A percentile compares a stretch with the other conserved stretches of the same genome.
Conservation (phyloP, 1,284 basidiomycete genomes). For the Inonotus obliquus region DNA sequence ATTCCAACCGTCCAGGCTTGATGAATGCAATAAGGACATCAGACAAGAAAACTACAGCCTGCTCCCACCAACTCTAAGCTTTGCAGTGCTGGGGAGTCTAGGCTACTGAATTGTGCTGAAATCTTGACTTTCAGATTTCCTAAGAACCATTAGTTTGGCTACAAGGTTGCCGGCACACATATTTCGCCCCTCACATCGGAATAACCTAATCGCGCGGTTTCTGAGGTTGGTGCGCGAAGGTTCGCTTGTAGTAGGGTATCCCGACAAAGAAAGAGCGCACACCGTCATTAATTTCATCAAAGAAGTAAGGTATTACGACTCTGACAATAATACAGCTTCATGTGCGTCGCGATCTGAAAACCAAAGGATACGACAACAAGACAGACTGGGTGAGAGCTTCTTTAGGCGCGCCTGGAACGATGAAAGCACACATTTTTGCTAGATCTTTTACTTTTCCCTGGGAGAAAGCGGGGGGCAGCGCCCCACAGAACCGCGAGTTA, state of each 20-base stretch:
- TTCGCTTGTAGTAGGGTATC: background rate
- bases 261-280: background rate
- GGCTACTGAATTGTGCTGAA: no score
- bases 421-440: background rate
- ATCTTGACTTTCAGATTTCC: background rate
- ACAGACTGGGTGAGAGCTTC: background rate
- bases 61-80: no score
- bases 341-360: background rate
- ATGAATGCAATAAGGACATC: no score
- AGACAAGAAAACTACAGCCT: no score
- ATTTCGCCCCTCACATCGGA: background rate
- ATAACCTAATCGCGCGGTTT: background rate
- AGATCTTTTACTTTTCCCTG: background rate
- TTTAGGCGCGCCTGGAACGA: background rate
- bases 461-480: background rate
- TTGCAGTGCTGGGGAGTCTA: no score
- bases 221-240: background rate
- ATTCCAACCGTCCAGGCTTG: no score
- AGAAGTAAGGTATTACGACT: background rate
- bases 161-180: background rate
- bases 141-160: background rate
- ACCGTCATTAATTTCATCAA: slow-evolving; percentile 6
- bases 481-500: background rate
- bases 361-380: background rate
- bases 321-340: background rate